These are phyloP conservation scores for Mesotaenium endlicherianum DNA, from an alignment of 139 green algal species.

Conservation along the genomic window DNA sequence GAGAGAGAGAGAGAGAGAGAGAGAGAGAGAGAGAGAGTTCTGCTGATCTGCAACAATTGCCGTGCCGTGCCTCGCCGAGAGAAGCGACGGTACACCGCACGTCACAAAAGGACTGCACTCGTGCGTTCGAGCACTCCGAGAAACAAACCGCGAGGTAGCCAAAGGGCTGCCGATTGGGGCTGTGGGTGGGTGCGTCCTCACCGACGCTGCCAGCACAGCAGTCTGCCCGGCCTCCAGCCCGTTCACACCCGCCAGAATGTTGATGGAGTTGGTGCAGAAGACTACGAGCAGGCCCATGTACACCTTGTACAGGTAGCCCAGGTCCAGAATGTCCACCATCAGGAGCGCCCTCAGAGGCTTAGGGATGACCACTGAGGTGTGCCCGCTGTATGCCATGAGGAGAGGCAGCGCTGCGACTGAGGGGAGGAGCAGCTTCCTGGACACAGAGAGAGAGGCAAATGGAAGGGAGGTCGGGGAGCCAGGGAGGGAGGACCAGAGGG, in stretches of 20 bases:
- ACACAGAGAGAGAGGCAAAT: not conserved
- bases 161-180: too few species aligned
- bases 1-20: not conserved
- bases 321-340: not conserved
- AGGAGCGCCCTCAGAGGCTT: constrained; percentile 65
- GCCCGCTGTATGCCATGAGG: constrained; percentile 84
- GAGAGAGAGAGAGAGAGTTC: not conserved
- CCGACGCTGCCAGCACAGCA: constrained; percentile 81
- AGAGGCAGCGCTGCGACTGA: constrained; percentile 85
- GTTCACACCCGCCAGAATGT: constrained; percentile 96
- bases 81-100: too few species aligned
- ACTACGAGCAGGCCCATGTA: constrained; percentile 93
- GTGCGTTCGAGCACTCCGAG: too few species aligned
- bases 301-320: constrained; percentile 74
- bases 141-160: too few species aligned
- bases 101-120: too few species aligned
- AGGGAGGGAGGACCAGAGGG: not conserved
- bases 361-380: constrained; percentile 72
- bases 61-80: too few species aligned
- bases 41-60: not conserved
- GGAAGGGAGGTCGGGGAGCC: not conserved
- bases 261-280: constrained; percentile 98
- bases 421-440: constrained; percentile 88
- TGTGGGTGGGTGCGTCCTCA: too few species aligned
- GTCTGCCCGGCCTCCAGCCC: constrained; percentile 94